These are phyloP conservation scores for Exophiala spinifera DNA, from an alignment of 2,329 filamentous ascomycete species.

Conservation along the genomic window DNA sequence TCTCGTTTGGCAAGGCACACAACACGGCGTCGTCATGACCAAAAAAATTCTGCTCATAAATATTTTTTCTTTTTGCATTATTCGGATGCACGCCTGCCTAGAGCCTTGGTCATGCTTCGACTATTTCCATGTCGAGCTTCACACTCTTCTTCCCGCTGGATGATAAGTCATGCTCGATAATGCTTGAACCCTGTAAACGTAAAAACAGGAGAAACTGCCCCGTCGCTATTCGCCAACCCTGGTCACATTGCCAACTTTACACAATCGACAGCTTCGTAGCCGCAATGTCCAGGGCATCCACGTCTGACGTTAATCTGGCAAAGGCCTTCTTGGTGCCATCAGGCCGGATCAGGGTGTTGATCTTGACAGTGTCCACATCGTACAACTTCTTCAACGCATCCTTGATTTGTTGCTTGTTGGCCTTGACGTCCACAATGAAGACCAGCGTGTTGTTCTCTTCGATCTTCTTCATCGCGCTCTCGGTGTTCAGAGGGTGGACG, in stretches of 20 bases:
- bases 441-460: constrained; percentile 99
- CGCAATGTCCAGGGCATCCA: constrained; percentile 98
- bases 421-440: constrained; percentile 95
- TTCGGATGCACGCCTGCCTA: constrained; percentile 27
- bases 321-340: constrained; percentile 99
- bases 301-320: constrained; percentile 89
- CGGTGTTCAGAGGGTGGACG: constrained; percentile 97
- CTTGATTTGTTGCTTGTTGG: constrained; percentile 99
- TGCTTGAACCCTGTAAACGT: constrained; percentile 35
- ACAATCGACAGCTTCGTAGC: constrained; percentile 98
- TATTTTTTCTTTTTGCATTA: constrained; percentile 13
- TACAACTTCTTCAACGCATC: constrained; percentile 97
- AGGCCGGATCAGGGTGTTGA: constrained; percentile 97
- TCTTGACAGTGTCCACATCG: constrained; percentile 96
- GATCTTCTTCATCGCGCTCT: constrained; percentile 99
- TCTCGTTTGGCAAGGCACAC: background rate
- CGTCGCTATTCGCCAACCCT: background rate
- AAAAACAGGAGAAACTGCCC: constrained; percentile 44
- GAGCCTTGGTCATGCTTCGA: constrained; percentile 35
- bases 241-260: constrained; percentile 48
- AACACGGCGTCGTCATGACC: constrained; percentile 2
- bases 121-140: constrained; percentile 31
- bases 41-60: constrained; percentile 21
- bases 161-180: constrained; percentile 38
- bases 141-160: constrained; percentile 9